These are phyloP conservation scores for Calocybe indica DNA, from an alignment of 768 basidiomycete genomes.

Conservation along the genomic window DNA sequence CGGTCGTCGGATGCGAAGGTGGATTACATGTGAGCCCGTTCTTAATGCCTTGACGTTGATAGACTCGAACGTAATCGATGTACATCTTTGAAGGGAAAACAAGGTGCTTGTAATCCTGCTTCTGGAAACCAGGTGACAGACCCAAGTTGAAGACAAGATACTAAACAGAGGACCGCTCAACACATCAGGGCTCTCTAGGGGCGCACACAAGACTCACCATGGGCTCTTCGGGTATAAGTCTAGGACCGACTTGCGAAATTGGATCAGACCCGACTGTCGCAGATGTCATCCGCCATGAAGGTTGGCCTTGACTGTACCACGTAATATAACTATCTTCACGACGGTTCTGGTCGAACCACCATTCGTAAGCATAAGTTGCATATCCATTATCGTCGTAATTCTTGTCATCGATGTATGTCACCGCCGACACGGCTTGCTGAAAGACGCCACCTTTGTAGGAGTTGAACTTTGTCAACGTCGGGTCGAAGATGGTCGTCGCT, in stretches of 20 bases:
- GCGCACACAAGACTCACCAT: conserved; percentile 53
- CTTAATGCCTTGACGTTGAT: conserved; percentile 70
- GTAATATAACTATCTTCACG: conserved; percentile 73
- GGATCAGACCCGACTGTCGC: conserved; percentile 64
- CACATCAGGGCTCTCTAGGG: neutral
- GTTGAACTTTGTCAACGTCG: conserved; percentile 50
- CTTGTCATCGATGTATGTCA: conserved; percentile 47
- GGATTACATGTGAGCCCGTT: conserved; percentile 80
- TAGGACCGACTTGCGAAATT: conserved; percentile 46
- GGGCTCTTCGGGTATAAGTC: conserved; percentile 87
- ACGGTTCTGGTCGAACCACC: conserved; percentile 66
- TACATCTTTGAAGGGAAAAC: conserved; percentile 76
- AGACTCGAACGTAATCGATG: conserved; percentile 87
- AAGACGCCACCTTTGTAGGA: conserved; percentile 61
- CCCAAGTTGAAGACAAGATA: conserved; percentile 85
- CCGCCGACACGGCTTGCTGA: conserved; percentile 72
- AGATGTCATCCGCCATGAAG: conserved; percentile 70
- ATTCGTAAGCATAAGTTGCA: conserved; percentile 71
- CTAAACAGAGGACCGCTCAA: conserved; percentile 27
- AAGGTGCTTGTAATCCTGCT: conserved; percentile 64
- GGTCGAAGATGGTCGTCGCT: conserved; percentile 48
- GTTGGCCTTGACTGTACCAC: conserved; percentile 65
- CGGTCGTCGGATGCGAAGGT: conserved; percentile 63
- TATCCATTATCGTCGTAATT: conserved; percentile 54
- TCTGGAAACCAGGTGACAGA: conserved; percentile 72